phyloP scores from a whole-genome alignment of 83 land plant species.

The Larix sibirica region DNA sequence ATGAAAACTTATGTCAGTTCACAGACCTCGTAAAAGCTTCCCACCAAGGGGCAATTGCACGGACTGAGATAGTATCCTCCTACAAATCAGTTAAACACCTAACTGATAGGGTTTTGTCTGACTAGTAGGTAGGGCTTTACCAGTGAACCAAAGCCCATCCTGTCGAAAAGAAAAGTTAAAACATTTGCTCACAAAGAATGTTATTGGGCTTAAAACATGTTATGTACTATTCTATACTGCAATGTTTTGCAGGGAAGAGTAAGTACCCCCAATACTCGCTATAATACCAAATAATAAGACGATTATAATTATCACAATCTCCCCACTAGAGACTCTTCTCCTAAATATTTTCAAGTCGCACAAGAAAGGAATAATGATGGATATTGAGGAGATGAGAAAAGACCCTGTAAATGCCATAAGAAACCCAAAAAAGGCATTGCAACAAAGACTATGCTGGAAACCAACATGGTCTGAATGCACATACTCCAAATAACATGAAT shows the following conservation, averaged over 20 bases:
- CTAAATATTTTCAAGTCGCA: conserved; percentile 68
- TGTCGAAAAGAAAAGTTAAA: no score
- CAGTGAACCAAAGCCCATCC: no score
- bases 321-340: conserved; percentile 15
- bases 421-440: conserved; percentile 74
- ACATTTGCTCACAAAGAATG: no score
- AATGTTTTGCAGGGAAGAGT: conserved; percentile 46
- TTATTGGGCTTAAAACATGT: no score
- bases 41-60: no score
- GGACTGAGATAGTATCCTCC: no score
- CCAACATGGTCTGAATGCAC: conserved; percentile 46
- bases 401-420: conserved; percentile 85
- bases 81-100: no score
- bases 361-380: conserved; percentile 67
- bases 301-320: conserved; percentile 25
- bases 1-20: no score
- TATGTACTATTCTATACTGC: background rate
- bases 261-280: conserved; percentile 41
- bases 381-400: conserved; percentile 59
- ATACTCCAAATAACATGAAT: no score
- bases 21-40: no score
- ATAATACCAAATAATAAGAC: conserved; percentile 35
- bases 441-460: conserved; percentile 45
- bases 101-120: no score
- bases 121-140: no score